phyloP scores from a whole-genome alignment of 306 rosid species.

The Cucumis cinereus region DNA sequence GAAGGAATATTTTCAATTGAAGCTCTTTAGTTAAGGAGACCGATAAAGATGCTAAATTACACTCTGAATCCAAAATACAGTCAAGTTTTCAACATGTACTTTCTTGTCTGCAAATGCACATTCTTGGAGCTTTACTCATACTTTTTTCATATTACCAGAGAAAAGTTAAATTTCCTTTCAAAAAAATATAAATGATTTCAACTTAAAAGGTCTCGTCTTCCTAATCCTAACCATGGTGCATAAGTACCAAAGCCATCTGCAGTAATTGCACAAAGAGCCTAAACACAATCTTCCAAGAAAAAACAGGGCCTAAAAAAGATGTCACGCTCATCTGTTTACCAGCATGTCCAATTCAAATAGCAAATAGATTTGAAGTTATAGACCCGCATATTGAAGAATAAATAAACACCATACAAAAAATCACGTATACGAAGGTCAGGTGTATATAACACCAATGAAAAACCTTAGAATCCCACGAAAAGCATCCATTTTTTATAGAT shows the following conservation, averaged over 20 bases:
- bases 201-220: background rate
- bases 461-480: constrained; percentile 84
- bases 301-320: background rate
- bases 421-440: background rate
- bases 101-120: background rate
- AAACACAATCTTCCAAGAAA: background rate
- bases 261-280: background rate
- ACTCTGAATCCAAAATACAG: background rate
- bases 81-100: background rate
- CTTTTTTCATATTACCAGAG: background rate
- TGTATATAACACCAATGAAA: background rate
- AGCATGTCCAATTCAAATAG: background rate
- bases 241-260: background rate
- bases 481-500: constrained; percentile 53
- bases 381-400: background rate
- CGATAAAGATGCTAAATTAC: background rate
- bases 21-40: background rate
- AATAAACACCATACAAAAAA: background rate
- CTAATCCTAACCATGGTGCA: background rate
- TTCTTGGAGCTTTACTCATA: background rate
- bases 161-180: background rate
- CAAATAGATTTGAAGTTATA: background rate
- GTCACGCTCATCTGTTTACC: background rate
- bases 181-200: background rate
- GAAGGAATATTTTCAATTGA: background rate